These are phyloP conservation scores for Cladosporium phlei DNA, from an alignment of 2,329 filamentous ascomycete species.

Conservation along the genomic window DNA sequence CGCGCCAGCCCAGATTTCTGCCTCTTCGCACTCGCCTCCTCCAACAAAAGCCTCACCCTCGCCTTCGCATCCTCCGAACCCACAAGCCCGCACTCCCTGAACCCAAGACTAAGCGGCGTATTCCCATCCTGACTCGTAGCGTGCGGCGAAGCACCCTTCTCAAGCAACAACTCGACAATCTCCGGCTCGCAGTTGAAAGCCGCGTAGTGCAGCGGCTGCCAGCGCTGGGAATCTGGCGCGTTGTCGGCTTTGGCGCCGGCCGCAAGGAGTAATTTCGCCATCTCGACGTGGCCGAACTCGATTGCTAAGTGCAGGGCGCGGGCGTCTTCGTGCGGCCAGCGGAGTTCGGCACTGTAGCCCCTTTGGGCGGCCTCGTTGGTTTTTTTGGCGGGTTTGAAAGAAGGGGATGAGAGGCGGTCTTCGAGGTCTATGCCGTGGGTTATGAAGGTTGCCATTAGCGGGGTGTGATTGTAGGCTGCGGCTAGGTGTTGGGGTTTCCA, in stretches of 20 bases:
- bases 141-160: slow-evolving; percentile 4
- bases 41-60: background rate
- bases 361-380: slow-evolving; percentile 17
- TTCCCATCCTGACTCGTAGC: slow-evolving; percentile 17
- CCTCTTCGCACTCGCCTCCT: background rate
- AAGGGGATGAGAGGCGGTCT: slow-evolving; percentile 17
- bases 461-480: slow-evolving; percentile 19
- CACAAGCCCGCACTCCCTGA: slow-evolving; percentile 14
- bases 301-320: slow-evolving; percentile 19
- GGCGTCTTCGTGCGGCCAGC: slow-evolving; percentile 20
- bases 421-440: slow-evolving; percentile 17
- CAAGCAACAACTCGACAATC: slow-evolving; percentile 17
- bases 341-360: slow-evolving; percentile 20
- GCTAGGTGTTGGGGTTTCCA: slow-evolving; percentile 21
- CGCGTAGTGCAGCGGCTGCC: slow-evolving; percentile 21
- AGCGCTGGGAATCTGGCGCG: slow-evolving; percentile 15
- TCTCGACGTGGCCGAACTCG: slow-evolving; percentile 20
- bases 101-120: slow-evolving; percentile 17
- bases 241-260: slow-evolving; percentile 19
- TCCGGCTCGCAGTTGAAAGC: slow-evolving; percentile 18
- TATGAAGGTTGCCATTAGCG: slow-evolving; percentile 16
- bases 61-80: slow-evolving; percentile 3
- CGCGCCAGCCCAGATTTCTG: background rate
- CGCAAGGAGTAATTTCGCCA: slow-evolving; percentile 18
- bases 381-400: slow-evolving; percentile 19